Base-by-base conservation (phyloP, 164 flowering plant species). In the Malania oleifera region DNA sequence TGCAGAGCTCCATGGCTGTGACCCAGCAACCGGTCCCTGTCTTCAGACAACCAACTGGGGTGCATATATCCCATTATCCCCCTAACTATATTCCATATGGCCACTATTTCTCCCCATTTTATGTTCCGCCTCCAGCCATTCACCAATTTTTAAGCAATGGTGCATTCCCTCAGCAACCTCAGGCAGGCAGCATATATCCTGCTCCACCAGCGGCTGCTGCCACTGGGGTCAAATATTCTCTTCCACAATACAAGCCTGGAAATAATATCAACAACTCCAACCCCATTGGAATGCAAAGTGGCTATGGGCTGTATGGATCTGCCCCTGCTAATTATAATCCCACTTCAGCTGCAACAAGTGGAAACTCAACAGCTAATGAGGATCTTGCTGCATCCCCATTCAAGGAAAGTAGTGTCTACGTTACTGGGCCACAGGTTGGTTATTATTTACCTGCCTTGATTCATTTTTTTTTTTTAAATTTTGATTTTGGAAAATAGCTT, bases 371-470 rank as follows among this genome's bases (percentile, higher is more conserved):
- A 25, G 59, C 77, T 39, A 84, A 75, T 77, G 96, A 91, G 65
- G 89, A 88, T 58, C 73, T 82, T 52, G 70, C 65, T 28, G 77
- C 68, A 22, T 73, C 93, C 39, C 89, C 82, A 58, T 84, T 73
- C 73, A 87, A 85, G 75, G 97, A 87, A 56, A 87, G 48, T 64
- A 82, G 74, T 73, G 73, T 73, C 59, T 85, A 82, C 70, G 70
- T 75, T 22, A 66, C 75, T n/a, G 96, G 86, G 19, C 98, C 83
- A 65, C 98, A 91, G 98, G 98, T 89, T 69, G 47, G 75, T 56
- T 50, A 57, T 24, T 18, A 0, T 40, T 59, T 40, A 31, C 9
- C 35, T 31, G 9, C 6, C 9, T 31, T 31, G 35, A 31, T 31
- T 31, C 4, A 31, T 31, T 31, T 31, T 31, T 4, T 31, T 9